Base-by-base conservation (phyloP, 805 yeast genomes). In the Saturnispora saitoi region DNA sequence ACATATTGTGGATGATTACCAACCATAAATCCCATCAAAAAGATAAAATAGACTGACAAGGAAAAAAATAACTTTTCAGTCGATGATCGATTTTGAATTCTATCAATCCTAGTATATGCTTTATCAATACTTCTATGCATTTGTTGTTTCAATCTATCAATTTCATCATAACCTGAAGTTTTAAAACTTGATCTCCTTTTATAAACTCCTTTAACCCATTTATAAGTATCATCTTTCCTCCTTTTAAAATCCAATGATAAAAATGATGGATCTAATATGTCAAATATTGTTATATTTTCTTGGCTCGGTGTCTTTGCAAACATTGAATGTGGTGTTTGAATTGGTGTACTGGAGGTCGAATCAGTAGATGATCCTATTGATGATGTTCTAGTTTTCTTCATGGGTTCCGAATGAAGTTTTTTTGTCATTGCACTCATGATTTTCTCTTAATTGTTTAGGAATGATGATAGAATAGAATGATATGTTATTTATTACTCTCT, bases 1-100 rank as follows among this genome's bases (percentile, higher is more conserved):
- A 91, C 83, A 64, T 76, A 78, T 32, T 76, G 73, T 0, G 98
- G 97, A 51, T 76, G 75, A 50, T 74, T 75, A 9, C 96, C 97
- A 54, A 90, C 78, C 4, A 88, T 63, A 49, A 80, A 73, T 0
- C 98, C 98, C 26, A 81, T 71, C 15, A 76, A 61, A 39, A 91
- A 86, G 7, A 91, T 76, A 47, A 77, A 66, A 49, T 80, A 76
- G 36, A 88, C 70, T 0, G 95, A 81, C 38, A 79, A 64, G 0
- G 96, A 81, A 62, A 88, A 93, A 61, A 88, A 88, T 22, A 81
- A 56, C 62, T 91, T 91, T 60, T 91, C 96, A 7, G 84, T 73
- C 28, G 65, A 71, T 0, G 81, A 72, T 28, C 75, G 73, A 39
- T 68, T 58, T 44, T 70, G 62, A 1, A 71, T 55, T 37, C 58